Evolutionary conservation across 345 rosid genomes (phyloP), one percentile per base, ranked within the genome.

Genomic region (Populus simonii): DNA sequence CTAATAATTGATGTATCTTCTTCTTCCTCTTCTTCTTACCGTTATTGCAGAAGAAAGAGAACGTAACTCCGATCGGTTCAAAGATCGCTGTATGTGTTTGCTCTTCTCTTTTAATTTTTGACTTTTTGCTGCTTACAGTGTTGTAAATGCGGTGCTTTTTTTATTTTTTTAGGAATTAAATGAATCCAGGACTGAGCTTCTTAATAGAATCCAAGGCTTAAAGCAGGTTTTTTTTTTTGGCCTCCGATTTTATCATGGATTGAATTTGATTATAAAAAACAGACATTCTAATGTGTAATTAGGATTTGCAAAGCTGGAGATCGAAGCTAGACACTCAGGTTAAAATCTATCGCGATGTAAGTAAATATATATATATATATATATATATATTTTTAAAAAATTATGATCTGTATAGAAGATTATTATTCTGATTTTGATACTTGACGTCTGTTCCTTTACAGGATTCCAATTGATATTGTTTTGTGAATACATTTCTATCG

Each of bases 301-400:
- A 96, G 99, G 99, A 96, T 86, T 85, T 96, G 88, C 94, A 96
- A 82, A 84, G 85, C 79, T 96, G 99, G 99, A 92, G 99, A 74
- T 91, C 94, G 31, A 96, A 91, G 83, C 76, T 96, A 17, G 97
- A 96, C 72, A 91, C 96, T 53, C 98, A 96, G 87, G 98, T 93
- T 63, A 92, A 86, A 85, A 85, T 91, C 76, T 91, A 93, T 80
- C 92, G 91, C 0, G 92, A 92, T 85, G 99, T 93, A 59, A 88
- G 89, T 80, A 13, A 36, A 0, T 17, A 15, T n/a, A n/a, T n/a
- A n/a, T n/a, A n/a, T n/a, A n/a, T n/a, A n/a, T n/a, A n/a, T n/a
- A n/a, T n/a, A n/a, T n/a, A n/a, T n/a, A n/a, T n/a, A n/a, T n/a
- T n/a, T n/a, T n/a, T n/a, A n/a, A 33, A 33, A 17, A 2, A 16